A percentile compares a stretch with the other conserved stretches of the same genome.
phyloP scores from a whole-genome alignment of 441 rosid genomes.

The Jatropha podagrica region DNA sequence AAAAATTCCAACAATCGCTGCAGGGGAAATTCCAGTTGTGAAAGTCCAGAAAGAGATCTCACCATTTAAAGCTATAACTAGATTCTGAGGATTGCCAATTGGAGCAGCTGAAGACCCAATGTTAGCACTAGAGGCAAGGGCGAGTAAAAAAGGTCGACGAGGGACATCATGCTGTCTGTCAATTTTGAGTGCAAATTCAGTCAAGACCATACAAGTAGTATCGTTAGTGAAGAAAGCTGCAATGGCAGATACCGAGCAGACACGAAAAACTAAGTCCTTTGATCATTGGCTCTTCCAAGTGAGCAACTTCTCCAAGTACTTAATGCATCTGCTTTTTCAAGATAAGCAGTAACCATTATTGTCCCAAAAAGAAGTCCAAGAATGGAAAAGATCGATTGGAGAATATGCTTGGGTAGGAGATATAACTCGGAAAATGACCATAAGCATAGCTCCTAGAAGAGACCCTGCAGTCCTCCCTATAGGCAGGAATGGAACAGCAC shows the following conservation, averaged over 20 bases:
- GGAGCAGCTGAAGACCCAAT: slow-evolving; percentile 25
- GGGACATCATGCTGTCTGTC: slow-evolving; percentile 75
- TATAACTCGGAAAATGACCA: slow-evolving; percentile 68
- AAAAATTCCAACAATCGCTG: slow-evolving; percentile 30
- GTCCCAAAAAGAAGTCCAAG: slow-evolving; percentile 88
- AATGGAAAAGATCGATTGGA: slow-evolving; percentile 73
- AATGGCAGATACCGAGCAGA: slow-evolving; percentile 65
- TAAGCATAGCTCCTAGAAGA: slow-evolving; percentile 63
- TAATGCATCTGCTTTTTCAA: slow-evolving; percentile 77
- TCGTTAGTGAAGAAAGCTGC: slow-evolving; percentile 85
- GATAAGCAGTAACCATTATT: slow-evolving; percentile 71
- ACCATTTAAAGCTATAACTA: slow-evolving; percentile 37
- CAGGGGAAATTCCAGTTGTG: slow-evolving; percentile 29
- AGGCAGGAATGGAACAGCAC: slow-evolving; percentile 63
- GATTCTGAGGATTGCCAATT: slow-evolving; percentile 40
- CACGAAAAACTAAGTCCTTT: slow-evolving; percentile 60
- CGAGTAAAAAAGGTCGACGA: slow-evolving; percentile 71
- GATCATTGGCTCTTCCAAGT: slow-evolving; percentile 63
- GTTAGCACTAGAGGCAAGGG: slow-evolving; percentile 42
- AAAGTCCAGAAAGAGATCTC: slow-evolving; percentile 36
- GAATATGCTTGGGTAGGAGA: slow-evolving; percentile 69
- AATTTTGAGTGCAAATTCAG: slow-evolving; percentile 71
- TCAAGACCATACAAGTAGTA: slow-evolving; percentile 71
- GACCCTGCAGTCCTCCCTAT: slow-evolving; percentile 85
- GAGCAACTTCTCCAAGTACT: slow-evolving; percentile 63